These are phyloP conservation scores for Stentor roeselii DNA, from an alignment of 73 alveolate species.

Conservation along the genomic window DNA sequence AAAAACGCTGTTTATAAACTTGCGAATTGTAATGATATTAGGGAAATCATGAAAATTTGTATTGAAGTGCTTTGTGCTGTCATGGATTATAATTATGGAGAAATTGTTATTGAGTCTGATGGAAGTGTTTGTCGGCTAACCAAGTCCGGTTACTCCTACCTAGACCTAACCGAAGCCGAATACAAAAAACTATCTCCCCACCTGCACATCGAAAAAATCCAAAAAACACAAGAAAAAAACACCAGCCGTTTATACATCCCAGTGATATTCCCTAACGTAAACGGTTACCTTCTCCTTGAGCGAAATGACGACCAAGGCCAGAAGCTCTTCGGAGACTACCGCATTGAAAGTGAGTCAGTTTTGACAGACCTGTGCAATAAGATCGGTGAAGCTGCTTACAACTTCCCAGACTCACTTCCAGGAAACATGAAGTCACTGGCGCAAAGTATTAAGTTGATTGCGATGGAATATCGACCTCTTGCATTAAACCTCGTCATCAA, in stretches of 20 bases:
- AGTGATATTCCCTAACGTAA: neutral
- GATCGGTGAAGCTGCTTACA: neutral
- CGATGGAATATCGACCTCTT: neutral
- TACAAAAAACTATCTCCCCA: neutral
- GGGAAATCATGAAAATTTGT: neutral
- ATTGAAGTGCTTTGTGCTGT: neutral
- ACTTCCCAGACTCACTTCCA: neutral
- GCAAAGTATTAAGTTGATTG: neutral
- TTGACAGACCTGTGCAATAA: neutral
- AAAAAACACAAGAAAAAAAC: no score
- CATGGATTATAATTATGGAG: neutral
- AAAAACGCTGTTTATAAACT: neutral
- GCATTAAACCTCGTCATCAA: neutral
- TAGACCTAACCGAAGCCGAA: neutral
- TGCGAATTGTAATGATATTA: neutral
- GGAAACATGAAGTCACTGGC: neutral
- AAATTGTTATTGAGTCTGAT: neutral
- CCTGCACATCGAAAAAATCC: conserved; percentile 12
- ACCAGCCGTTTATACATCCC: neutral
- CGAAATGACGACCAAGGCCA: neutral
- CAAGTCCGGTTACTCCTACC: neutral
- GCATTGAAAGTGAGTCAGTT: neutral
- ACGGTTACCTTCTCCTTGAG: neutral
- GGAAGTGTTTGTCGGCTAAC: neutral
- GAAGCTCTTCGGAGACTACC: neutral